phyloP scores from a whole-genome alignment of 108 stramenopile species.

The Aureococcus anophagefferens region DNA sequence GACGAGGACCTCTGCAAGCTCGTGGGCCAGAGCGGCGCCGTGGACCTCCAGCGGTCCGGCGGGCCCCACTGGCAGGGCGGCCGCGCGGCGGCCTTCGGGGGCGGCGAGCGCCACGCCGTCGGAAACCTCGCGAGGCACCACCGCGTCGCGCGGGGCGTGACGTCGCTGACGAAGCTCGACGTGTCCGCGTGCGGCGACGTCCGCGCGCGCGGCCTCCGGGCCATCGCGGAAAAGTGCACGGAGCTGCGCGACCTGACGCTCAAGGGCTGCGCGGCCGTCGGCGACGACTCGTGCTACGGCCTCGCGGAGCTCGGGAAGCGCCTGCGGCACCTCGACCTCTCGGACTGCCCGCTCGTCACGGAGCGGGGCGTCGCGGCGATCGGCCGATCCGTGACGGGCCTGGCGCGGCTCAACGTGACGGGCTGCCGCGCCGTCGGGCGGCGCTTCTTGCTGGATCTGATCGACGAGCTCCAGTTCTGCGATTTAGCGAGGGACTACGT shows the following conservation, averaged over 20 bases:
- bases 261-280: slow-evolving; percentile 10
- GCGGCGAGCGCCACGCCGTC: no score
- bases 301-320: slow-evolving; percentile 22
- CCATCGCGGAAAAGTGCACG: slow-evolving; percentile 7
- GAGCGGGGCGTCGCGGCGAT: slow-evolving; percentile 30
- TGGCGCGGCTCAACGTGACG: slow-evolving; percentile 33
- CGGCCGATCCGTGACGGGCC: slow-evolving; percentile 30
- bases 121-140: no score
- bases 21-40: not conserved
- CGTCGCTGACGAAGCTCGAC: slow-evolving; percentile 6
- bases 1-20: slow-evolving; percentile 6
- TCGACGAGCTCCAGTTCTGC: slow-evolving; percentile 28
- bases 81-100: no score
- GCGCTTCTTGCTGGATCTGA: slow-evolving; percentile 21
- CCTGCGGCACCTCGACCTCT: slow-evolving; percentile 29
- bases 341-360: slow-evolving; percentile 27
- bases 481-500: slow-evolving; percentile 32
- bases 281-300: slow-evolving; percentile 22
- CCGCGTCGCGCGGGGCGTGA: no score
- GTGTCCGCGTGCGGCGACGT: slow-evolving; percentile 4
- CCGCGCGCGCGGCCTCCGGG: not conserved
- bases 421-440: slow-evolving; percentile 26
- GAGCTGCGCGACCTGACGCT: slow-evolving; percentile 1
- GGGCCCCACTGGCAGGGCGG: not conserved
- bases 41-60: no score